A percentile compares a stretch with the other conserved stretches of the same genome.
Evolutionary conservation across 2,329 filamentous ascomycete genomes (phyloP).

Genomic region (Trichoderma breve): DNA sequence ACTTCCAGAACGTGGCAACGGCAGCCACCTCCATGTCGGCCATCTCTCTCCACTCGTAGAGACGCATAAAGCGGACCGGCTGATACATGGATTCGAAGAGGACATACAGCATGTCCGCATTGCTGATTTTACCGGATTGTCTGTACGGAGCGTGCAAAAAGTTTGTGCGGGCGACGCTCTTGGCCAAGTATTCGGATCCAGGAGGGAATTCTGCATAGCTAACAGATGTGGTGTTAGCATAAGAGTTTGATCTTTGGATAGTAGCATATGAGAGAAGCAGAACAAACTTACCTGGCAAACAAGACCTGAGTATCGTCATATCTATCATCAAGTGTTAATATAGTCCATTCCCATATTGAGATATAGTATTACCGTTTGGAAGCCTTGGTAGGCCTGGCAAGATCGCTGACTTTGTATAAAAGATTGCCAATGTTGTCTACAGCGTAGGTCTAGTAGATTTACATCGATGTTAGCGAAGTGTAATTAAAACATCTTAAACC

Average conservation of each 20-base stretch:
- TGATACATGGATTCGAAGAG: constrained; percentile 62
- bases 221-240: not conserved
- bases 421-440: constrained; percentile 39
- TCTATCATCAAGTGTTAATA: constrained; percentile 26
- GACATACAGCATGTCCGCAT: constrained; percentile 41
- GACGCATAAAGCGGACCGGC: constrained; percentile 60
- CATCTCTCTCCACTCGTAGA: constrained; percentile 68
- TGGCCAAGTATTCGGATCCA: constrained; percentile 32
- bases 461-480: not conserved
- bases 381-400: constrained; percentile 32
- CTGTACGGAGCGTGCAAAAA: constrained; percentile 40
- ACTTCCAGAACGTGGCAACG: constrained; percentile 68
- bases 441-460: constrained; percentile 38
- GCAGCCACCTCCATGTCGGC: constrained; percentile 68
- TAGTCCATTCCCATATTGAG: not conserved
- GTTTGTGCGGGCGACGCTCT: constrained; percentile 41
- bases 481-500: not conserved
- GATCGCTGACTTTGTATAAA: constrained; percentile 36
- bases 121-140: constrained; percentile 36
- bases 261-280: not conserved
- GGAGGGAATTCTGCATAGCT: constrained; percentile 35
- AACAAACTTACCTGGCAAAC: constrained; percentile 34
- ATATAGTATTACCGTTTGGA: constrained; percentile 35
- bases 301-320: constrained; percentile 43
- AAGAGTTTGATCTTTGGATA: not conserved